Evolutionary conservation across 1,284 basidiomycete species (phyloP).

Genomic region (Cystobasidium slooffiae): DNA sequence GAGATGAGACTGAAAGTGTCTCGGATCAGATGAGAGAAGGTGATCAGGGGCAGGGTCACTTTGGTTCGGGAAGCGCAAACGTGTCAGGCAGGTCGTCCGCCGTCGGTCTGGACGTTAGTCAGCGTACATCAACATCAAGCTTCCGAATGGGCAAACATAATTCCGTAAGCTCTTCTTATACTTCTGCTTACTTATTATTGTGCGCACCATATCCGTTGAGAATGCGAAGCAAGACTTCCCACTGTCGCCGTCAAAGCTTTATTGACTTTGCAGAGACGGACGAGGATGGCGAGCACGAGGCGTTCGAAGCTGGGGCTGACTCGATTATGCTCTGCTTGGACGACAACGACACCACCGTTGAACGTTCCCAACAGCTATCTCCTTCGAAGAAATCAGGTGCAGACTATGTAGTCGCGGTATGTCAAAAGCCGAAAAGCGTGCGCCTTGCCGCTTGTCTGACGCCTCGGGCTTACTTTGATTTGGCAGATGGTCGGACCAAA

Average conservation of each 20-base stretch:
- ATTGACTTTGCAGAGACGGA: not conserved
- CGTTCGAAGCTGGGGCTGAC: not conserved
- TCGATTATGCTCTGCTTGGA: not conserved
- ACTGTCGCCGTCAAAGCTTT: not conserved
- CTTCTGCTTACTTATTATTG: not conserved
- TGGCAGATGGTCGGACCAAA: constrained; percentile 50
- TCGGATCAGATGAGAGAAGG: too few relatives aligned
- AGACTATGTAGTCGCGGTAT: constrained; percentile 43
- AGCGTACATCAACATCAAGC: too few relatives aligned
- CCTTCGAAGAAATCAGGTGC: constrained; percentile 30
- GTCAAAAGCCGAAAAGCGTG: not conserved
- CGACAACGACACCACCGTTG: too few relatives aligned
- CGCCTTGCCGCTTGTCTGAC: too few relatives aligned
- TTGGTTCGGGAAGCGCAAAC: too few relatives aligned
- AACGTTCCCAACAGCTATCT: not conserved
- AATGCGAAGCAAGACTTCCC: too few relatives aligned
- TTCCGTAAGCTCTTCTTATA: too few relatives aligned
- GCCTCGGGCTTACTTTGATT: constrained; percentile 39
- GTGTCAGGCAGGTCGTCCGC: too few relatives aligned
- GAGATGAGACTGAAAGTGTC: too few relatives aligned
- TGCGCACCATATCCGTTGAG: not conserved
- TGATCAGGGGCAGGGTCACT: too few relatives aligned
- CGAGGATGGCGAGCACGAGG: not conserved
- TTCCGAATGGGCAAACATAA: too few relatives aligned
- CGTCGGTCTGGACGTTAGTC: too few relatives aligned